Base-by-base conservation (phyloP, 1,284 basidiomycete species). In the Porogramme epimiltina region DNA sequence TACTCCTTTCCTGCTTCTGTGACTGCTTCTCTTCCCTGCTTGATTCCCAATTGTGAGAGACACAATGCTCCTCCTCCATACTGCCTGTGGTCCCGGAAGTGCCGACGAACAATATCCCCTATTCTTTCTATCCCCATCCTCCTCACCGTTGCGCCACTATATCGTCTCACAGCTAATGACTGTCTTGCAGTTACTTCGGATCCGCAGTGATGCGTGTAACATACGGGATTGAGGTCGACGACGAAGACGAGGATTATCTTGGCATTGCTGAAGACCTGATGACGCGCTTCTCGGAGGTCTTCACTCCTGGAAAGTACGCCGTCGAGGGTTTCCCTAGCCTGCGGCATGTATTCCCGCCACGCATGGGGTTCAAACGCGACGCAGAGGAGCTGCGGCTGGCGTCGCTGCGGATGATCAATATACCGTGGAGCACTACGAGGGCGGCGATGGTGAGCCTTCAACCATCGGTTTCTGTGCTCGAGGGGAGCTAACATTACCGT, bases 151-250 rank as follows among this genome's bases (percentile, higher is more conserved):
- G n/a, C n/a, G n/a, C 3, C 26, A 4, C 15, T 20, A 6, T 25
- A 23, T 4, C n/a, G 26, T 34, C 22, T 15, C n/a, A n/a, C n/a
- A n/a, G 11, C n/a, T 25, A 4, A 40, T 24, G 3, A 8, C 20
- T 28, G 34, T 16, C 22, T 19, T 16, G 8, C 26, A 73, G 71
- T 37, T 53, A 59, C 36, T 61, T 62, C 43, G 67, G 62, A 4
- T 67, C 66, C 8, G 60, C 68, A 15, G 67, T 66, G 38, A 63
- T 69, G 55, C 59, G 54, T 22, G 58, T 73, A 23, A 53, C 66
- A 3, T 64, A 73, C 51, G 72, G 72, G n/a, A 65, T 71, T 39
- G 55, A 65, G 26, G 60, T 63, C 28, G 61, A 63, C 8, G 61
- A 63, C 8, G 50, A 54, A 4, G 45, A 63, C 8, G 65, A 71